Base-by-base conservation (phyloP, 495 filamentous ascomycete genomes). In the Penicillium ochrochloron region DNA sequence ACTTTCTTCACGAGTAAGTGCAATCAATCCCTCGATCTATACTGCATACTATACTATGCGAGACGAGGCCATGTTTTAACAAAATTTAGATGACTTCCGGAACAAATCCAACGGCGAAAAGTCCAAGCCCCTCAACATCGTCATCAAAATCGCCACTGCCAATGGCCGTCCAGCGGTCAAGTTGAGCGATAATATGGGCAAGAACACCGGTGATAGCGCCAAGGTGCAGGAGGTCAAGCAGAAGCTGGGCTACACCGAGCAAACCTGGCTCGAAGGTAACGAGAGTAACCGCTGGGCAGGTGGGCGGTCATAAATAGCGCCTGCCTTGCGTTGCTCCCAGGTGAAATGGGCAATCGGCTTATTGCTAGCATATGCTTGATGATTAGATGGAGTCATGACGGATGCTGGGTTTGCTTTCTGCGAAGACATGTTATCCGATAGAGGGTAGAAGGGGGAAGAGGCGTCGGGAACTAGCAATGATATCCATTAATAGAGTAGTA, bases 171-270 rank as follows among this genome's bases (percentile, higher is more conserved):
- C 90, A 0, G 93, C 94, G 0, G 85, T 99, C 68, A 99, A 99
- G 82, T 92, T 99, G 63, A 97, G 94, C 67, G 95, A 99, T 73
- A 97, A 98, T 72, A 84, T 92, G 69, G 93, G 93, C 46, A 99
- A 99, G 83, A 98, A 98, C 65, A 98, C 93, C 0, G 95, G 95
- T 14, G 92, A 97, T 67, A 84, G 85, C 69, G 82, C 79, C 33
- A 93, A 88, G 11, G 90, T 99, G 3, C 83, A 86, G 59, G 83
- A 88, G 68, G 94, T 97, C 41, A 99, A 99, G 86, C 79, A 85
- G 69, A 80, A 86, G 60, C 77, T 99, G 12, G 92, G 93, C 0
- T 99, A 99, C 66, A 78, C 88, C 21, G 95, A 98, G 76, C 90
- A 90, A 71, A 75, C 82, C 1, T 98, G 94, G 94, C 83, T 83